Percentiles rank a stretch among this genome's conserved stretches.
Evolutionary conservation across 192 early-diverging fungal genomes (phyloP).

Genomic region (Cladochytrium replicatum): DNA sequence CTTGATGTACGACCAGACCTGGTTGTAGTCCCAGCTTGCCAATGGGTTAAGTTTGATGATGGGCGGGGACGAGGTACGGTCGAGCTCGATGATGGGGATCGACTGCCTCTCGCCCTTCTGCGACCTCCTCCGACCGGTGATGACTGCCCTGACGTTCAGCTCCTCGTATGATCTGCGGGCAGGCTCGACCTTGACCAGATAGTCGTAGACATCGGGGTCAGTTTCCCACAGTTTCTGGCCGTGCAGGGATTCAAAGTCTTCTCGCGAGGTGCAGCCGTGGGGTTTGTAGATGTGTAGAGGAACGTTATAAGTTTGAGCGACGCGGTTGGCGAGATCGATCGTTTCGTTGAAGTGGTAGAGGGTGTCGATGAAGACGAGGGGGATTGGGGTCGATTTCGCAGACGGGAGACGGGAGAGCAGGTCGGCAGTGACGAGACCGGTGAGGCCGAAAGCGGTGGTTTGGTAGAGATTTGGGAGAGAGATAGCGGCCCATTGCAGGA

Average conservation of each 20-base stretch:
- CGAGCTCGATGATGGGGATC: conserved; percentile 74
- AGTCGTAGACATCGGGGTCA: conserved; percentile 66
- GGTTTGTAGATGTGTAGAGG: conserved; percentile 70
- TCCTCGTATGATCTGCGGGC: conserved; percentile 75
- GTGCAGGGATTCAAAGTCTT: conserved; percentile 60
- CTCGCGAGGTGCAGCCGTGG: conserved; percentile 38
- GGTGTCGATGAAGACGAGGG: conserved; percentile 89
- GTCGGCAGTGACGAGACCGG: conserved; percentile 80
- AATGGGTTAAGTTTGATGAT: conserved; percentile 88
- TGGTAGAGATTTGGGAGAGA: conserved; percentile 75
- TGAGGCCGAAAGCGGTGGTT: conserved; percentile 89
- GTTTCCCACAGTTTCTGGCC: conserved; percentile 77
- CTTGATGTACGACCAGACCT: conserved; percentile 77
- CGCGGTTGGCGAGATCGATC: conserved; percentile 60
- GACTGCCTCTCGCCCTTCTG: conserved; percentile 74
- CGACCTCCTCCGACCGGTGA: conserved; percentile 75
- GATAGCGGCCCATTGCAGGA: conserved; percentile 79
- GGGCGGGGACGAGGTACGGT: conserved; percentile 50
- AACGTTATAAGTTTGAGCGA: conserved; percentile 55
- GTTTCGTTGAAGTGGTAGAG: conserved; percentile 93
- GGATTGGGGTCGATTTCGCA: conserved; percentile 48
- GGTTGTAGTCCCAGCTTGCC: conserved; percentile 81
- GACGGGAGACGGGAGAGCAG: conserved; percentile 51
- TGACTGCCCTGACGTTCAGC: conserved; percentile 62
- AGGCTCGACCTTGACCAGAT: conserved; percentile 89